phyloP scores from a whole-genome alignment of 179 eudicot species.

The Patellifolia procumbens region DNA sequence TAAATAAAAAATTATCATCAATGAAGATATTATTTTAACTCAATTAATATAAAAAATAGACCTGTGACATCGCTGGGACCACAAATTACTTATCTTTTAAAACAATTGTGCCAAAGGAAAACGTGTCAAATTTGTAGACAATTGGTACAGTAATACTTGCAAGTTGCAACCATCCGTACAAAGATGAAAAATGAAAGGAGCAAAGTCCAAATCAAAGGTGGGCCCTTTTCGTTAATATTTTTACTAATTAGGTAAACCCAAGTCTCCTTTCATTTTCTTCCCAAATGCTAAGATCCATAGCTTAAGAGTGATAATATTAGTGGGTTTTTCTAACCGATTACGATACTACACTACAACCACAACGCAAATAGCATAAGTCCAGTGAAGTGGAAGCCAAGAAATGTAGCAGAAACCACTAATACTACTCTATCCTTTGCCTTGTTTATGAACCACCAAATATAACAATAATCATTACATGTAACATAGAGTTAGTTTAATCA shows the following conservation, averaged over 20 bases:
- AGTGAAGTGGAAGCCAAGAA: slow-evolving; percentile 90
- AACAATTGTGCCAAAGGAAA: no score
- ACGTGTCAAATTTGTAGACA: no score
- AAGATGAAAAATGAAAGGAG: not conserved
- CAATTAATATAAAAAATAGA: no score
- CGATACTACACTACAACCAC: slow-evolving; percentile 31
- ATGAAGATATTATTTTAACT: no score
- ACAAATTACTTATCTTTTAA: no score
- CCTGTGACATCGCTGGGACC: no score
- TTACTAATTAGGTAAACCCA: slow-evolving; percentile 5
- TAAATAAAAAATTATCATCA: no score
- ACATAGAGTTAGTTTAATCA: slow-evolving; percentile 7
- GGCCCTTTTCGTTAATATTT: not conserved
- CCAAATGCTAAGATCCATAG: not conserved
- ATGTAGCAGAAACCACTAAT: slow-evolving; percentile 45
- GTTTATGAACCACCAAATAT: not conserved
- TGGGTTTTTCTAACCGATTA: slow-evolving; percentile 18
- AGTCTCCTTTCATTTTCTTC: not conserved
- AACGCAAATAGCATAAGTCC: slow-evolving; percentile 36
- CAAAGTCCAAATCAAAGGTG: slow-evolving; percentile 14
- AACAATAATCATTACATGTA: slow-evolving; percentile 3
- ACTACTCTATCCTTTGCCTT: not conserved
- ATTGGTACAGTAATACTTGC: no score
- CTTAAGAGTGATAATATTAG: not conserved
- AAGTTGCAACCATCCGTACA: not conserved